Conservation (phyloP, 2,329 filamentous ascomycete genomes). For the Epichloe coenophiala region DNA sequence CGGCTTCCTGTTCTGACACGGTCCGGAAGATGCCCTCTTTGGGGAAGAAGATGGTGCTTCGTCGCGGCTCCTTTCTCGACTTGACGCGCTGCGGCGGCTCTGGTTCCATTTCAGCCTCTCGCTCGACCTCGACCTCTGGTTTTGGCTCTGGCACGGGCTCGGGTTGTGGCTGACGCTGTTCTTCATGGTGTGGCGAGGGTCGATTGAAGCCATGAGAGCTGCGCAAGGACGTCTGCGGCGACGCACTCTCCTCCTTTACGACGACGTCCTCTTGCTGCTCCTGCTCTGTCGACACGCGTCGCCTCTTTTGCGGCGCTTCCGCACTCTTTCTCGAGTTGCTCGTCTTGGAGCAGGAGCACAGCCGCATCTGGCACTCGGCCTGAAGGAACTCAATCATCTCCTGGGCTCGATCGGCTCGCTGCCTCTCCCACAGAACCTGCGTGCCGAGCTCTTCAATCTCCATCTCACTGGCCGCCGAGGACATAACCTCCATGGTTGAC, state of each 20-base stretch:
- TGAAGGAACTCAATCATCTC: slow-evolving; percentile 66
- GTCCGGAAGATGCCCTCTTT: slow-evolving; percentile 51
- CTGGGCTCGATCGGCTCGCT: slow-evolving; percentile 53
- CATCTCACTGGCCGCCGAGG: slow-evolving; percentile 41
- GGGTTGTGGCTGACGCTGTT: not conserved
- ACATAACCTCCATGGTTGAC: slow-evolving; percentile 35
- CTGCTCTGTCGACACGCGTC: slow-evolving; percentile 5
- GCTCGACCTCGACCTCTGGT: slow-evolving; percentile 8
- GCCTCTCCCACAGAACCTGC: slow-evolving; percentile 43
- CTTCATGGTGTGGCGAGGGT: not conserved
- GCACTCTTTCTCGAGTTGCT: slow-evolving; percentile 8
- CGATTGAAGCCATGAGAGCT: not conserved
- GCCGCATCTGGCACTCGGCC: slow-evolving; percentile 56
- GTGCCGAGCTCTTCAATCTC: slow-evolving; percentile 43
- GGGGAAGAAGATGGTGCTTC: slow-evolving; percentile 44
- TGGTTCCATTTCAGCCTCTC: slow-evolving; percentile 11
- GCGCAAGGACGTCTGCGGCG: slow-evolving; percentile 12
- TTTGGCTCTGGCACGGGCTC: not conserved
- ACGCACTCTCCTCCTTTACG: slow-evolving; percentile 16
- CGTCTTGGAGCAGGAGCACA: slow-evolving; percentile 45
- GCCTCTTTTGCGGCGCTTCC: slow-evolving; percentile 10
- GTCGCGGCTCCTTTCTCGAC: slow-evolving; percentile 28
- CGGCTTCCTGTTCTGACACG: slow-evolving; percentile 39
- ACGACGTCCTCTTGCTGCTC: slow-evolving; percentile 1
- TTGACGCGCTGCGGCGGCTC: slow-evolving; percentile 9